phyloP scores from a whole-genome alignment of 257 asterid genomes.

The Parsonsia alboflavescens region DNA sequence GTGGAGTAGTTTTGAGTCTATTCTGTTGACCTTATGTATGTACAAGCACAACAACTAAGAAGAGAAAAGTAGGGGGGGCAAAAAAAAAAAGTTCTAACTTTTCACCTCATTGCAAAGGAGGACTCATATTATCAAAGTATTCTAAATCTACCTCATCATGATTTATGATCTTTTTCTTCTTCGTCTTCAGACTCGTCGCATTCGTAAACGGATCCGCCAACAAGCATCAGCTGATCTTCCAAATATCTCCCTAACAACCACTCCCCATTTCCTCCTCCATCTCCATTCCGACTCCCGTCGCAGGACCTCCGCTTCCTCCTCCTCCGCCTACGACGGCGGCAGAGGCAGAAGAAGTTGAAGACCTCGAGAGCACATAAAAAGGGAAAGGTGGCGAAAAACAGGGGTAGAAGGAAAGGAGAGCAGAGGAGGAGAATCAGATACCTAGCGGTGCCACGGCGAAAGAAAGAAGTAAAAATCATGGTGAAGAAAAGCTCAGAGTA shows the following conservation, averaged over 20 bases:
- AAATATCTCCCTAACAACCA: constrained; percentile 32
- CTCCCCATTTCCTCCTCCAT: constrained; percentile 16
- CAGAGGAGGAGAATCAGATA: constrained; percentile 18
- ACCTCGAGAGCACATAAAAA: constrained; percentile 15
- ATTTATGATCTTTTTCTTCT: too few species aligned
- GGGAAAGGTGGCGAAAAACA: constrained; percentile 18
- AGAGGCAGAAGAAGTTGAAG: constrained; percentile 11
- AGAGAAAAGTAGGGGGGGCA: too few species aligned
- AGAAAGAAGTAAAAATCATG: constrained; percentile 21
- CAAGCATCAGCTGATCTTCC: constrained; percentile 35
- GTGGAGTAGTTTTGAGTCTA: too few species aligned
- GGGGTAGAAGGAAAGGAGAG: constrained; percentile 23
- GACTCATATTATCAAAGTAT: constrained; percentile 39
- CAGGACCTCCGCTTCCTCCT: neutral
- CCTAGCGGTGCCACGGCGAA: neutral
- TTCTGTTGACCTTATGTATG: too few species aligned
- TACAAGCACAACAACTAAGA: too few species aligned
- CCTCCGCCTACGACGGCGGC: constrained; percentile 11
- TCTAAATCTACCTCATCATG: constrained; percentile 33
- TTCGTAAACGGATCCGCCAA: constrained; percentile 18
- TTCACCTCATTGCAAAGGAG: constrained; percentile 27
- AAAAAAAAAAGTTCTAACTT: neutral
- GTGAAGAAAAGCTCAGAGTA: neutral
- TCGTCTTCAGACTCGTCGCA: constrained; percentile 26
- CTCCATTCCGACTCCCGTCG: constrained; percentile 9